phyloP scores from a whole-genome alignment of 2,329 filamentous ascomycete species.

The Fusarium graminum region DNA sequence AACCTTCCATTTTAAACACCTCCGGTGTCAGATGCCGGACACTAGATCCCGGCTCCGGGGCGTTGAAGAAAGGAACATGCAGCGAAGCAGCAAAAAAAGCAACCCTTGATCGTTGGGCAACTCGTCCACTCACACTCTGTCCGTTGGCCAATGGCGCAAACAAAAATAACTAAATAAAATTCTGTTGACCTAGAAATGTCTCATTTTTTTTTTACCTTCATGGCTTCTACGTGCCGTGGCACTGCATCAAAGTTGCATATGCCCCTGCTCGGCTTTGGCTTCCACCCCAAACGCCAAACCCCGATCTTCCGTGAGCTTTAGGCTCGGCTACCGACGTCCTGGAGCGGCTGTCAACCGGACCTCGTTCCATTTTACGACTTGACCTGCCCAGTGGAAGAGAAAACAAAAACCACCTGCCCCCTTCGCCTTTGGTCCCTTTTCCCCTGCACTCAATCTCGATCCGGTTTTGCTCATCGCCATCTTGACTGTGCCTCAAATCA shows the following conservation, averaged over 20 bases:
- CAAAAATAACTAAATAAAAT: slow-evolving; percentile 10
- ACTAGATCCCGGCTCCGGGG: slow-evolving; percentile 40
- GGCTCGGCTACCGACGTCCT: slow-evolving; percentile 48
- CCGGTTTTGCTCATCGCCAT: slow-evolving; percentile 28
- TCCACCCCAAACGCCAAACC: slow-evolving; percentile 29
- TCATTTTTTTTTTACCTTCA: slow-evolving; percentile 22
- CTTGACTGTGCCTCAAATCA: slow-evolving; percentile 15
- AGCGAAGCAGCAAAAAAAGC: slow-evolving; percentile 8
- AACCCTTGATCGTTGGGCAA: slow-evolving; percentile 26
- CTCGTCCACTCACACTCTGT: slow-evolving; percentile 18
- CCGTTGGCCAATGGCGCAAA: slow-evolving; percentile 28
- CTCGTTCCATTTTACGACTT: slow-evolving; percentile 40
- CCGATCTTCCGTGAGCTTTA: slow-evolving; percentile 42
- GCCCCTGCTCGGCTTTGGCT: slow-evolving; percentile 42
- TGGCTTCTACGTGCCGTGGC: slow-evolving; percentile 22
- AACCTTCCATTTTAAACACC: not conserved
- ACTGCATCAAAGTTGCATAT: slow-evolving; percentile 12
- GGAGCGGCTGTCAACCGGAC: slow-evolving; percentile 30
- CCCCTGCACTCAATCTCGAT: slow-evolving; percentile 32
- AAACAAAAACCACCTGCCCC: slow-evolving; percentile 47
- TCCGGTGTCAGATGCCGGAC: slow-evolving; percentile 29
- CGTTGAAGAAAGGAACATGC: slow-evolving; percentile 18
- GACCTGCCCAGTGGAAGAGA: slow-evolving; percentile 12
- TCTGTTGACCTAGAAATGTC: slow-evolving; percentile 43
- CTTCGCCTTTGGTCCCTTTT: not conserved